Conservation (phyloP, 1,139 yeast species). For the Pichia sp. region DNA sequence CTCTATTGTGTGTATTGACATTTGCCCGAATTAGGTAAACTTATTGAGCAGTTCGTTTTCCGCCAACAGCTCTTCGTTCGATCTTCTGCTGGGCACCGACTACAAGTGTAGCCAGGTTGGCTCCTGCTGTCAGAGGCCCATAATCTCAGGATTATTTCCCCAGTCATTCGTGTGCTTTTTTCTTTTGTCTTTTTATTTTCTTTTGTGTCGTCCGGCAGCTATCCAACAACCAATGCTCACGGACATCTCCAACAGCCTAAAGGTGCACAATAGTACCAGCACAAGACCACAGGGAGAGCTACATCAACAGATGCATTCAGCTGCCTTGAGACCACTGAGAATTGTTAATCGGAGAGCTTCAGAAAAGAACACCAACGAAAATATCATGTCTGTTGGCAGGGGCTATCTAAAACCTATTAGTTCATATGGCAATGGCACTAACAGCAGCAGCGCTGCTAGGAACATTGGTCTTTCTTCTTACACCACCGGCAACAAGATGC, state of each 20-base stretch:
- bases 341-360: conserved; percentile 7
- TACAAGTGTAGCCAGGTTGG: neutral
- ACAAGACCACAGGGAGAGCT: neutral
- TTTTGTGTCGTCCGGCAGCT: neutral
- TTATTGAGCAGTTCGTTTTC: neutral
- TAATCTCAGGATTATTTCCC: neutral
- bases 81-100: neutral
- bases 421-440: neutral
- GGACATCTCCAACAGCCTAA: conserved; percentile 20
- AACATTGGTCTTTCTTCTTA: neutral
- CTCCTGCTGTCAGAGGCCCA: neutral
- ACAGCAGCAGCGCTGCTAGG: neutral
- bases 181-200: neutral
- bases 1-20: conserved; percentile 2
- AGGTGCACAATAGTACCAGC: neutral
- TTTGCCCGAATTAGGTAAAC: conserved; percentile 7
- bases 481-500: conserved; percentile 7
- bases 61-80: neutral
- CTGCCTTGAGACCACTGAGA: conserved; percentile 7
- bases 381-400: neutral
- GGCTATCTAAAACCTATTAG: neutral
- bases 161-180: neutral
- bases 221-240: conserved; percentile 17
- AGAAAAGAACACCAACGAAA: neutral
- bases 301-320: neutral